Percentiles rank a stretch among this genome's conserved stretches.
Evolutionary conservation across 2,329 filamentous ascomycete species (phyloP).

Genomic region (Penicillium sp.): DNA sequence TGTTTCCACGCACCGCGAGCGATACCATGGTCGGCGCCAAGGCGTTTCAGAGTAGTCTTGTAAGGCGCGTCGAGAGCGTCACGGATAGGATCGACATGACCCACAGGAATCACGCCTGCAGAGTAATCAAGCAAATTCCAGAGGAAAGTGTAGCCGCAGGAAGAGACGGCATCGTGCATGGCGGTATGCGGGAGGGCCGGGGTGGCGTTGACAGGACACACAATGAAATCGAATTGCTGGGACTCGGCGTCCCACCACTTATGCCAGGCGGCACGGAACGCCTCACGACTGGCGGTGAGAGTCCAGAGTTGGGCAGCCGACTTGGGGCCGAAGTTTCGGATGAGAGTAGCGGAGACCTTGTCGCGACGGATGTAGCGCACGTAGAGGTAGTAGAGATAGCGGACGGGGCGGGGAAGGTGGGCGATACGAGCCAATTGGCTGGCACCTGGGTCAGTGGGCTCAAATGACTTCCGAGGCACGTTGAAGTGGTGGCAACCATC

Average conservation of each 20-base stretch:
- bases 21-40: constrained; percentile 69
- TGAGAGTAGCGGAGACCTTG: constrained; percentile 72
- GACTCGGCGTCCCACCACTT: constrained; percentile 75
- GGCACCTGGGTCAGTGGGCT: constrained; percentile 78
- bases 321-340: constrained; percentile 73
- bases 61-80: constrained; percentile 61
- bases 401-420: constrained; percentile 69
- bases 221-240: constrained; percentile 74
- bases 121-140: constrained; percentile 94
- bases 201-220: constrained; percentile 85
- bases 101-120: constrained; percentile 78
- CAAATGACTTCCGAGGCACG: constrained; percentile 72
- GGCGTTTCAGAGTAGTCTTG: constrained; percentile 34
- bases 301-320: constrained; percentile 79
- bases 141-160: constrained; percentile 89
- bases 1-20: constrained; percentile 81
- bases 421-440: constrained; percentile 74
- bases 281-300: constrained; percentile 73
- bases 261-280: constrained; percentile 76
- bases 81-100: constrained; percentile 74
- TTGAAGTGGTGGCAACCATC: constrained; percentile 82
- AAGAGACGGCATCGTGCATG: constrained; percentile 82
- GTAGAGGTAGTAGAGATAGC: constrained; percentile 86
- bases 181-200: constrained; percentile 83
- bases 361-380: constrained; percentile 81